These are phyloP conservation scores for Fusarium sororula DNA, from an alignment of 2,329 filamentous ascomycete species.

Conservation along the genomic window DNA sequence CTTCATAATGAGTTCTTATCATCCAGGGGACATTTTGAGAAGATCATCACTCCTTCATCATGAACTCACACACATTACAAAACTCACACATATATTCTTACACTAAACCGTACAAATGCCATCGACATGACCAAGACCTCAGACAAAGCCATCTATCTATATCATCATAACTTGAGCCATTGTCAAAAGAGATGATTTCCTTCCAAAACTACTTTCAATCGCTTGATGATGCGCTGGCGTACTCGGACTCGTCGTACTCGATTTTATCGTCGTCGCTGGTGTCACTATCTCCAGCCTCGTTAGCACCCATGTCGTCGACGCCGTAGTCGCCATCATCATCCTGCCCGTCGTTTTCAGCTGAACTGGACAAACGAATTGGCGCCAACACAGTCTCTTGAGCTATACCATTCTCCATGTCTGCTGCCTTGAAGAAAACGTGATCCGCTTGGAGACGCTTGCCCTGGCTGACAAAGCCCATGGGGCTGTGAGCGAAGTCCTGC, in stretches of 20 bases:
- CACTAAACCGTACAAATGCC: background rate
- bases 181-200: background rate
- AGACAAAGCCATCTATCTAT: background rate
- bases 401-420: background rate
- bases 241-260: slow-evolving; percentile 39
- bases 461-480: slow-evolving; percentile 66
- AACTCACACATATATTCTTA: background rate
- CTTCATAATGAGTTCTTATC: background rate
- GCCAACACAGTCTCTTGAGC: background rate
- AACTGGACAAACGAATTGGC: slow-evolving; percentile 2
- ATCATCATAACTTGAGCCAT: background rate
- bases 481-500: slow-evolving; percentile 67
- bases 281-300: slow-evolving; percentile 32
- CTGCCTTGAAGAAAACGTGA: slow-evolving; percentile 61
- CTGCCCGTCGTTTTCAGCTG: background rate
- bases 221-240: slow-evolving; percentile 18
- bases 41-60: background rate
- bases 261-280: slow-evolving; percentile 36
- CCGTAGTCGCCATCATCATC: slow-evolving; percentile 35
- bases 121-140: background rate
- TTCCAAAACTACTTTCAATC: background rate
- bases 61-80: background rate
- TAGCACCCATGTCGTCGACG: slow-evolving; percentile 42
- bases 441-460: slow-evolving; percentile 57
- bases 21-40: background rate